Evolutionary conservation across 805 yeast species (phyloP), one percentile per base, ranked within the genome.

Genomic region (Candida quercuum): DNA sequence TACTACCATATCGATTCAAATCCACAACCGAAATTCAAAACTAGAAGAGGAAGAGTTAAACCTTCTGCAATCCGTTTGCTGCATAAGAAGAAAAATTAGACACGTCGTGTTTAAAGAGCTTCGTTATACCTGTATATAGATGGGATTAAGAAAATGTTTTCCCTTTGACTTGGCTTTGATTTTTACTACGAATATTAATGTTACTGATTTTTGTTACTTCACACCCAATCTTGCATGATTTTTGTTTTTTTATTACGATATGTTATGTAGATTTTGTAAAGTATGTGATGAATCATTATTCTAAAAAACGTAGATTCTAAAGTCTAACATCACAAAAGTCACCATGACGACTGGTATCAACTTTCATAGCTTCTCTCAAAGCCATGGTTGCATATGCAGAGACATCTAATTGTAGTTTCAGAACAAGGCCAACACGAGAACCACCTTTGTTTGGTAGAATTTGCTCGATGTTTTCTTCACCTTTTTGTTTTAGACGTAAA

Each of bases 331-430:
- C 64, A 43, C 72, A 67, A 61, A 64, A 60, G 30, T 69, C 74
- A 43, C 73, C 71, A 43, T 71, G 66, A 49, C 74, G 69, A 20
- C 79, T 69, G 3, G 89, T 81, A 47, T 82, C 91, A 23, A 76
- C 72, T 56, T 79, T 83, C 85, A 89, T 78, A 35, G 86, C 75
- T 59, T 93, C 98, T 56, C 99, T 75, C 35, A 93, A 63, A 1
- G 96, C 95, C 99, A 93, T 94, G 0, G 99, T 93, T 2, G 99
- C 99, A 59, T 93, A 93, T 6, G 94, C 81, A 25, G 96, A 83
- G 3, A 85, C 79, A 5, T 88, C 91, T 41, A 93, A 67, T 52
- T 78, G 82, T 71, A 93, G 69, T 48, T 74, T 79, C 41, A 94
- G 58, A 5, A 93, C 70, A 12, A 89, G 76, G 0, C 96, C 97